Evolutionary conservation across 2,329 filamentous ascomycete genomes (phyloP), one percentile per base, ranked within the genome.

Genomic region (Lachnellula hyalina): DNA sequence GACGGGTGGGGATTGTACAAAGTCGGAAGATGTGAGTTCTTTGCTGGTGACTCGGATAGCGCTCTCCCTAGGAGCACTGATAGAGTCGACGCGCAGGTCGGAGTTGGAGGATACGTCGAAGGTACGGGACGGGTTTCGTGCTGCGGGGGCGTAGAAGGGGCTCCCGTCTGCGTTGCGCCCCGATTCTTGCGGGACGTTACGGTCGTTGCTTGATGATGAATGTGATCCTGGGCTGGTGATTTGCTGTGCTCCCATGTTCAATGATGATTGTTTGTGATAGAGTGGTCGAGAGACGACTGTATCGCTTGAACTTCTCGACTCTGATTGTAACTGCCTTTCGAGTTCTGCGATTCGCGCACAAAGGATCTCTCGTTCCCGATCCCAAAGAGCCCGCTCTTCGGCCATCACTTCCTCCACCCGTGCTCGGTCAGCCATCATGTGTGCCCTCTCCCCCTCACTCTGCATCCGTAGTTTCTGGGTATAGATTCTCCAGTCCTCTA

Each of bases 81-180:
- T 66, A 28, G 56, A 55, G 49, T 68, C 66, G 19, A 70, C 59
- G 45, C 65, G 58, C 21, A 68, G 28, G n/a, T 64, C 62, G 7
- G 60, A 38, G 1, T 47, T 50, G 42, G 56, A 56, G 6, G 63
- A 58, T 11, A 57, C 49, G 46, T 61, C 56, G 49, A 70, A 70
- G 4, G 65, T 66, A 21, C 68, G 61, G 25, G 60, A 60, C 17
- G 67, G 67, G 46, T 68, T 67, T 49, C 55, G 52, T 17, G 67
- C 62, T n/a, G 65, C 65, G 12, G 67, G 68, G 15, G 67, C 68
- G 48, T 70, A 70, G 49, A 69, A 70, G 11, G 65, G 66, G 5
- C 51, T 63, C 11, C 68, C 68, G 55, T 70, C 67, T 32, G 61
- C 60, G 56, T 69, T 63, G 40, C 68, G 58, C 19, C 68, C 68